These are phyloP conservation scores for Fraxinus sp. DNA, from an alignment of 305 asterid species.

Conservation along the genomic window DNA sequence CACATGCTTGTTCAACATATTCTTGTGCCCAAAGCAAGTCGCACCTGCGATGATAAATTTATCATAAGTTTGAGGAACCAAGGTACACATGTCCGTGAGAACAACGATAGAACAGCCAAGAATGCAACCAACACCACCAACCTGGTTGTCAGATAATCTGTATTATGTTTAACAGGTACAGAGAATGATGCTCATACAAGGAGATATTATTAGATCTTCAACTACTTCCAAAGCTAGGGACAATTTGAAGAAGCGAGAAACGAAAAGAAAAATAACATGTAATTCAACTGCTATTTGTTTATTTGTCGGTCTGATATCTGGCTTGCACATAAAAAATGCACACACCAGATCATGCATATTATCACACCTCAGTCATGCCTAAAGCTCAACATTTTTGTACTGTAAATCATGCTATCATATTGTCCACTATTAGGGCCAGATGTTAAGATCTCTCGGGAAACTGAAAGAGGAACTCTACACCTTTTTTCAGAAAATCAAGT, in stretches of 20 bases:
- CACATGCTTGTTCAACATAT: conserved; percentile 1
- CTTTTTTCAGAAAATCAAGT: conserved; percentile 9
- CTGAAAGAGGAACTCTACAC: conserved; percentile 2
- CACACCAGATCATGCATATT: not conserved
- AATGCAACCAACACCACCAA: conserved; percentile 82
- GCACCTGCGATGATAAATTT: conserved; percentile 95
- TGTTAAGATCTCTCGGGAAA: not conserved
- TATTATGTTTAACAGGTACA: conserved; percentile 29
- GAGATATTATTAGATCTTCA: not conserved
- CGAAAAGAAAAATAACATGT: not conserved
- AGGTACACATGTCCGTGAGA: conserved; percentile 88
- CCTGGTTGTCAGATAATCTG: conserved; percentile 78
- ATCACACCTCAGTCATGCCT: not conserved
- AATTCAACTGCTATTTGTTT: not conserved
- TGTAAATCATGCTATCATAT: not conserved
- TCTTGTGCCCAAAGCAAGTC: not conserved
- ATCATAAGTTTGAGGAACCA: conserved; percentile 98
- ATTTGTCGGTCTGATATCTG: not conserved
- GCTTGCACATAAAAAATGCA: not conserved
- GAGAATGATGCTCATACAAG: not conserved
- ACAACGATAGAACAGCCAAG: conserved; percentile 68
- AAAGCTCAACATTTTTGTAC: not conserved
- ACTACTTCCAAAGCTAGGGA: not conserved
- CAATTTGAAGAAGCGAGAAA: not conserved
- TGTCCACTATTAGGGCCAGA: not conserved